A percentile compares a stretch with the other conserved stretches of the same genome.
Conservation (phyloP, 352 stramenopile genomes). For the Phytophthora foliorum region DNA sequence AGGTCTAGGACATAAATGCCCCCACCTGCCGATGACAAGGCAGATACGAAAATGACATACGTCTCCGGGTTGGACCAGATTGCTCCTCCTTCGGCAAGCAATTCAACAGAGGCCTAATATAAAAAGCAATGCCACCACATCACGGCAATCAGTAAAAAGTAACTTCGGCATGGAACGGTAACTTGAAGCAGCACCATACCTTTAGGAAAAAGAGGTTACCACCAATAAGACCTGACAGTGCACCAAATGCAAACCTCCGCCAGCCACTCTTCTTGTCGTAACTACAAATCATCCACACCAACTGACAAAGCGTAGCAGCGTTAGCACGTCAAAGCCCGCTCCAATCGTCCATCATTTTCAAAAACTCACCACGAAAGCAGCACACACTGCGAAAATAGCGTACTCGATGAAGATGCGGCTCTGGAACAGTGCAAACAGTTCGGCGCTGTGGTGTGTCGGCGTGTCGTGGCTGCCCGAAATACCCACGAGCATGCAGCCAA, state of each 20-base stretch:
- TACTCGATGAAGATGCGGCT: conserved; percentile 82
- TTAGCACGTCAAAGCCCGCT: conserved; percentile 11
- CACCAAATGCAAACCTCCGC: conserved; percentile 85
- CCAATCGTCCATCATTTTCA: not conserved
- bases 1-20: conserved; percentile 86
- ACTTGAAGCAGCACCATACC: conserved; percentile 39
- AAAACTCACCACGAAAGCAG: conserved; percentile 55
- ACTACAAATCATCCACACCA: conserved; percentile 79
- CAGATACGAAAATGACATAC: conserved; percentile 75
- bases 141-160: conserved; percentile 1
- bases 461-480: conserved; percentile 86
- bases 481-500: conserved; percentile 80
- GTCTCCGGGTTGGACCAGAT: conserved; percentile 77
- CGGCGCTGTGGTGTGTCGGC: conserved; percentile 73
- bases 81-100: conserved; percentile 76
- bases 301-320: conserved; percentile 39
- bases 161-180: not conserved
- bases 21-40: conserved; percentile 72
- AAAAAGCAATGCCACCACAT: conserved; percentile 3
- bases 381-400: conserved; percentile 49
- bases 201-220: conserved; percentile 91
- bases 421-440: conserved; percentile 86
- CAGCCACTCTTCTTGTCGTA: conserved; percentile 71
- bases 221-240: conserved; percentile 81
- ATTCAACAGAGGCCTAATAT: conserved; percentile 78